Conservation (phyloP, 441 rosid species). For the Populus trichocarpa region DNA sequence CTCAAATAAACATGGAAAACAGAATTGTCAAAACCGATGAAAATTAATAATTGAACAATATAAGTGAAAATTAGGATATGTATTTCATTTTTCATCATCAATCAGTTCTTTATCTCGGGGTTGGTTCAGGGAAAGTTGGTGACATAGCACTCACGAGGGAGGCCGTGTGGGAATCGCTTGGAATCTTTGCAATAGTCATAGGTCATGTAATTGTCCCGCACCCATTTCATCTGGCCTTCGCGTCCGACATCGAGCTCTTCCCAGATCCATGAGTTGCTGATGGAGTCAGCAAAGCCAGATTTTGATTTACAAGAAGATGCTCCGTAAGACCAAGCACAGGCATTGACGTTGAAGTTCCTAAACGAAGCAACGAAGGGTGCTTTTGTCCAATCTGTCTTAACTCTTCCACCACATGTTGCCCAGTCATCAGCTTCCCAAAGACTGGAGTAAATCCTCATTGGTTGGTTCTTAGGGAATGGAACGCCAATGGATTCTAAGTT, state of each 20-base stretch:
- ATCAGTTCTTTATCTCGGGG: neutral
- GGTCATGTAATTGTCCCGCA: slow-evolving; percentile 32
- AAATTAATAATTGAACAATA: too few relatives aligned
- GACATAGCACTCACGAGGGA: slow-evolving; percentile 24
- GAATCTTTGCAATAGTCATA: slow-evolving; percentile 31
- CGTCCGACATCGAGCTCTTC: slow-evolving; percentile 22
- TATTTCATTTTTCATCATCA: too few relatives aligned
- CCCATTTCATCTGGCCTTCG: slow-evolving; percentile 30
- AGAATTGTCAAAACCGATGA: too few relatives aligned
- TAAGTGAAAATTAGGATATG: too few relatives aligned
- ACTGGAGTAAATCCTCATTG: slow-evolving; percentile 38
- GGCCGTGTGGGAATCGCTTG: slow-evolving; percentile 31
- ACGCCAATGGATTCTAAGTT: slow-evolving; percentile 36
- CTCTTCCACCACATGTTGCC: slow-evolving; percentile 41
- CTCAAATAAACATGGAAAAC: too few relatives aligned
- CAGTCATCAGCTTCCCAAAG: slow-evolving; percentile 45
- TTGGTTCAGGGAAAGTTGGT: neutral
- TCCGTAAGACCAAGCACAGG: slow-evolving; percentile 30
- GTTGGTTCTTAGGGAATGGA: slow-evolving; percentile 35
- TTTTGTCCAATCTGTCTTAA: slow-evolving; percentile 38
- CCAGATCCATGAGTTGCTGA: slow-evolving; percentile 17
- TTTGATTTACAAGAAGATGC: slow-evolving; percentile 18
- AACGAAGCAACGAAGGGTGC: slow-evolving; percentile 40
- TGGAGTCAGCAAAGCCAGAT: neutral
- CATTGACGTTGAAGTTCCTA: slow-evolving; percentile 36